Conservation (phyloP, 495 filamentous ascomycete species). For the Letharia lupina region DNA sequence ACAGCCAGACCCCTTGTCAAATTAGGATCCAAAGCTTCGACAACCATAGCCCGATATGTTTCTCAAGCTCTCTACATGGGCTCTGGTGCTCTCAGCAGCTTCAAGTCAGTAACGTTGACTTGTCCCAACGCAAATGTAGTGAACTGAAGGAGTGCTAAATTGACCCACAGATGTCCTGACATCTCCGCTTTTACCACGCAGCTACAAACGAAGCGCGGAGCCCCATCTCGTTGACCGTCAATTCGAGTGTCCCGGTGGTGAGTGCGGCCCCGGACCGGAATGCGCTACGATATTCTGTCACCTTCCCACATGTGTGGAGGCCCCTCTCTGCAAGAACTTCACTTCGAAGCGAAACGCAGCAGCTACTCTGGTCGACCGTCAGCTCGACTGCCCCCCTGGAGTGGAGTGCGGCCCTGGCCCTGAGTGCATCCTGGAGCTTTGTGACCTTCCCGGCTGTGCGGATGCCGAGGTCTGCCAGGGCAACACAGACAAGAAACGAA, state of each 20-base stretch:
- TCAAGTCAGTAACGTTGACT: neutral
- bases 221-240: neutral
- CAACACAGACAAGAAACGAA: neutral
- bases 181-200: neutral
- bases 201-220: neutral
- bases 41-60: too few species aligned
- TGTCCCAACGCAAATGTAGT: neutral
- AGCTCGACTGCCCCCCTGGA: constrained; percentile 8
- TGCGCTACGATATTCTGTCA: neutral
- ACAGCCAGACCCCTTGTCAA: too few species aligned
- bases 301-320: neutral
- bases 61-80: neutral
- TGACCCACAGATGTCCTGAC: neutral
- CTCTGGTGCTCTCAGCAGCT: neutral
- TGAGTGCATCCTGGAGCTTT: neutral
- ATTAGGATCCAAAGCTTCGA: too few species aligned
- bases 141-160: neutral
- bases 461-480: constrained; percentile 8
- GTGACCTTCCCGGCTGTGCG: neutral
- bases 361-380: neutral
- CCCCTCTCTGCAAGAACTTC: neutral
- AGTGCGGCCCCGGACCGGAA: neutral
- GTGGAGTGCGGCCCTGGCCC: constrained; percentile 5
- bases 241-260: neutral
- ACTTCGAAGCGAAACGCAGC: neutral